Conservation (phyloP, 257 asterid species). For the Nicotiana benthamiana region DNA sequence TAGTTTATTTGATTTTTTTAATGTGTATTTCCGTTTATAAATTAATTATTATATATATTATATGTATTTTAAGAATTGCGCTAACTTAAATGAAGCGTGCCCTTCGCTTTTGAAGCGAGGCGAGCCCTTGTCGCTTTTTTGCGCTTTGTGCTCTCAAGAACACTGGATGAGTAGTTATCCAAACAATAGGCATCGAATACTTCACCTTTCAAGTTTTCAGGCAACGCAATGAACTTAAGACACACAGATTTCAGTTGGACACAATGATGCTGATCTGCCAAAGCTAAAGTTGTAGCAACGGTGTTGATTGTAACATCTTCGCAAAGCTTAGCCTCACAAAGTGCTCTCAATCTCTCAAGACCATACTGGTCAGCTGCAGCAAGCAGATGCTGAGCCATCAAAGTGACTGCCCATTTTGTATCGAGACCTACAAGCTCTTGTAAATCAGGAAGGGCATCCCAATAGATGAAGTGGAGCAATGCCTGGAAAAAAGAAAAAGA, state of each 20-base stretch:
- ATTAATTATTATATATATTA: no score
- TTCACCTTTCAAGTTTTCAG: constrained; percentile 16
- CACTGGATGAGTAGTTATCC: background rate
- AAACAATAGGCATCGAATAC: background rate
- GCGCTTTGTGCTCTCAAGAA: no score
- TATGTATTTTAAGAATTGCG: no score
- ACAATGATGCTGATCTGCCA: constrained; percentile 16
- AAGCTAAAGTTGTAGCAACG: constrained; percentile 17
- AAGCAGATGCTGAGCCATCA: constrained; percentile 13
- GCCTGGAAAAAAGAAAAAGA: background rate
- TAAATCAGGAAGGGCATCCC: constrained; percentile 21
- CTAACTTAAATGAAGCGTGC: no score
- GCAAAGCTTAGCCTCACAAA: constrained; percentile 9
- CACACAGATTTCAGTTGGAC: constrained; percentile 13
- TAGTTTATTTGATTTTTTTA: no score
- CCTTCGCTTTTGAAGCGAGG: no score
- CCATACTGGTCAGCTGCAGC: constrained; percentile 20
- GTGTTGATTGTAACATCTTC: constrained; percentile 17
- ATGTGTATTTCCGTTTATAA: no score
- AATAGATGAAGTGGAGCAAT: constrained; percentile 17
- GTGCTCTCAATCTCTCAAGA: constrained; percentile 11
- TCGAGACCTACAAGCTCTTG: constrained; percentile 12
- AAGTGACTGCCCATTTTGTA: constrained; percentile 9
- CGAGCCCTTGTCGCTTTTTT: no score
- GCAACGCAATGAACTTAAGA: constrained; percentile 8